These are phyloP conservation scores for Eugenia klotzschiana DNA, from an alignment of 441 rosid species.

Conservation along the genomic window DNA sequence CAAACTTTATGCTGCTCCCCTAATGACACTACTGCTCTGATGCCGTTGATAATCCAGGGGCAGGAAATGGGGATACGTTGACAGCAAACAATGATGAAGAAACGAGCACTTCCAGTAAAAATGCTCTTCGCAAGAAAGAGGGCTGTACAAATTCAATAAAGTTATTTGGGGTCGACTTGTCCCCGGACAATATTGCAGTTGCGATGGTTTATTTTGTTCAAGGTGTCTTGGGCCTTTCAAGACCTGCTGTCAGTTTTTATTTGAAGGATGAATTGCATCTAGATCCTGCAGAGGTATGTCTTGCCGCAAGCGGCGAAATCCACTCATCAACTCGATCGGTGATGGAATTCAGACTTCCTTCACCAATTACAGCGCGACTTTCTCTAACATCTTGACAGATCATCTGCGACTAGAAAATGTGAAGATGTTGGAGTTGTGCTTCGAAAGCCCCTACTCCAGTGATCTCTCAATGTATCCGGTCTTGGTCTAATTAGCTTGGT, in stretches of 20 bases:
- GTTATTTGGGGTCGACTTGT: constrained; percentile 64
- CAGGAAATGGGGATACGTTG: constrained; percentile 35
- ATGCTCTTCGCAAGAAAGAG: constrained; percentile 25
- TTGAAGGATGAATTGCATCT: constrained; percentile 88
- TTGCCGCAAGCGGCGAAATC: too few species aligned
- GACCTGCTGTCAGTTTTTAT: constrained; percentile 89
- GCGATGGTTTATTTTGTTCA: constrained; percentile 97
- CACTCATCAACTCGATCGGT: constrained; percentile 20
- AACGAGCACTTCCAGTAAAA: constrained; percentile 10
- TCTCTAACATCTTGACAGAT: constrained; percentile 26
- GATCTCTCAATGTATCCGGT: background rate
- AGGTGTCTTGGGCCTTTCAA: constrained; percentile 88
- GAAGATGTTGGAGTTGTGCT: constrained; percentile 12
- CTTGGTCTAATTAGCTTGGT: constrained; percentile 9
- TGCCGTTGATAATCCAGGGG: constrained; percentile 13
- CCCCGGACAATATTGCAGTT: constrained; percentile 84
- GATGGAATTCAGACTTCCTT: constrained; percentile 27
- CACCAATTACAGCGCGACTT: constrained; percentile 13
- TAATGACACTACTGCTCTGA: background rate
- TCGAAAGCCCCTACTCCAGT: background rate
- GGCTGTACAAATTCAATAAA: constrained; percentile 16
- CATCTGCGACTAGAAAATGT: constrained; percentile 14
- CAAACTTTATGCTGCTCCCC: background rate
- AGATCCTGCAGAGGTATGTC: constrained; percentile 89
- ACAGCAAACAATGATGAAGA: constrained; percentile 25